Evolutionary conservation across 768 basidiomycete species (phyloP), one percentile per base, ranked within the genome.

Genomic region (Cystoderma amianthinum): DNA sequence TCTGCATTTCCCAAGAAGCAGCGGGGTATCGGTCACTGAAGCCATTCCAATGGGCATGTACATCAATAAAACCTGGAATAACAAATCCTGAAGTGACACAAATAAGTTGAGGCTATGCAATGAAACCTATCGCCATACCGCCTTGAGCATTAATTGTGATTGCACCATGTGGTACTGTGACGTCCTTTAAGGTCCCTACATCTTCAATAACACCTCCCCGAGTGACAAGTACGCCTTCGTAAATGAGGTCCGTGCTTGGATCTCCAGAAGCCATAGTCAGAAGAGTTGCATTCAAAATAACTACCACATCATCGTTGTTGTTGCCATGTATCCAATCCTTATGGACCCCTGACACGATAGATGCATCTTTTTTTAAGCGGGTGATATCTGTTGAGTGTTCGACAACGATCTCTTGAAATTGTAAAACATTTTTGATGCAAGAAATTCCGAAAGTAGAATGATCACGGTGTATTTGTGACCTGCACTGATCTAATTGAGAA

Each of bases 31-130:
- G 62, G 21, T 63, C 69, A 0, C 24, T 48, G 44, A 75, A 72
- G 0, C 81, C 82, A 13, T 60, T 51, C 84, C 84, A 86, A 44
- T 87, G 85, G 2, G 84, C 84, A 48, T 87, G 84, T 5, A 80
- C 78, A 43, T 87, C 84, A 38, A 87, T 76, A 54, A 85, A 85
- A 2, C 84, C 85, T 12, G 84, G 84, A 3, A 78, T 58, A 13
- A 87, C 65, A 44, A 68, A 82, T 4, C 79, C 83, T 85, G 38
- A 11, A 25, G 38, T 23, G 10, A 18, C 11, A 11, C n/a, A 28
- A n/a, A 28, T 6, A 9, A 24, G 7, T 12, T 12, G 21, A 11
- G 23, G 5, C 38, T 19, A n/a, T 9, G 34, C 7, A 5, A 16
- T 40, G 11, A n/a, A 15, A n/a, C n/a, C n/a, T 16, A 5, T 22